Base-by-base conservation (phyloP, 495 filamentous ascomycete species). In the Aeminium ludgeri region DNA sequence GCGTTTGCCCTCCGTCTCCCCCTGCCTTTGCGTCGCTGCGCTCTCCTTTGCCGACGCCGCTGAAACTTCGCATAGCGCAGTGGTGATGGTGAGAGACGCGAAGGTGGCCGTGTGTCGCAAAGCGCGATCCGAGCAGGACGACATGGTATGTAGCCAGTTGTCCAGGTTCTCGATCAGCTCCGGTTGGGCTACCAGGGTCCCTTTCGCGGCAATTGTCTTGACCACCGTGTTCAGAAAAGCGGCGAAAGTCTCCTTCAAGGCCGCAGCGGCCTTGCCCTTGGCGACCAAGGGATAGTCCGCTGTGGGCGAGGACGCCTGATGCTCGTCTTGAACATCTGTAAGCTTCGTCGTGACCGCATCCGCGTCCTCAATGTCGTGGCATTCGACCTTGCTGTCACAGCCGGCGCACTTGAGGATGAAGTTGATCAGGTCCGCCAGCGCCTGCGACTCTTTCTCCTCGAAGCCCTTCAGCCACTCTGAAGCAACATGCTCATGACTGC, bases 231-330 rank as follows among this genome's bases (percentile, higher is more conserved):
- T 60, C 53, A 92, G 77, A 59, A 96, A 96, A 36, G 72, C 72
- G 32, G 78, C 61, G n/a, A 97, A 61, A 16, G 75, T 62, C 5
- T 75, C 63, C 38, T 79, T 79, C 59, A 96, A 96, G 17, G 75
- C 66, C 33, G 72, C 68, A 49, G 68, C 76, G 30, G 67, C 71
- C 55, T 78, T 85, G 11, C 70, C 67, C 56, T 76, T 82, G 8
- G 84, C 83, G 16, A 91, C 78, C 12, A 97, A 69, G n/a, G 89
- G 91, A 53, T 96, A 97, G 19, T 95, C 91, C n/a, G n/a, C n/a
- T 13, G 80, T 73, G 31, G 86, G 76, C 31, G 75, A 74, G 59
- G 81, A 73, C 41, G 76, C 70, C 45, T 83, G 70, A 55, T 82
- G 89, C 42, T 80, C 74, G 31, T 82, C 75, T 58, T 92, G 82